Percentiles rank a stretch among this genome's conserved stretches.
phyloP scores from a whole-genome alignment of 2,329 filamentous ascomycete species.

The Chaetomium sp. region DNA sequence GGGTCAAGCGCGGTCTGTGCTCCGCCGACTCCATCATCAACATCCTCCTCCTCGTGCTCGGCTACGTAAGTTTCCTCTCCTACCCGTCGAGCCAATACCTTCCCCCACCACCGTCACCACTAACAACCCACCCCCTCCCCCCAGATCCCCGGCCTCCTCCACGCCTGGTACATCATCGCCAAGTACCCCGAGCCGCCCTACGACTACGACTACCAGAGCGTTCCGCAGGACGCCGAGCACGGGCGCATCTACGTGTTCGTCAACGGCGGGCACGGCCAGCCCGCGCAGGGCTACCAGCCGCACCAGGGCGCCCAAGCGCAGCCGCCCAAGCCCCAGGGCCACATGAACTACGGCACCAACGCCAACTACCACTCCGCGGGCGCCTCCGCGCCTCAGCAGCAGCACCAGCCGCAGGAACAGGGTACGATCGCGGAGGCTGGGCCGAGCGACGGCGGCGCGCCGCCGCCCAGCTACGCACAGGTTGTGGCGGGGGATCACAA shows the following conservation, averaged over 20 bases:
- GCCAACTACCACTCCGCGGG: slow-evolving; percentile 27
- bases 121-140: slow-evolving; percentile 26
- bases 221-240: slow-evolving; percentile 59
- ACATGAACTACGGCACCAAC: slow-evolving; percentile 52
- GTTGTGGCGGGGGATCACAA: slow-evolving; percentile 90
- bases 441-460: slow-evolving; percentile 48
- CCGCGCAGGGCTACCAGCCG: slow-evolving; percentile 30
- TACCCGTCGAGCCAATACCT: slow-evolving; percentile 27
- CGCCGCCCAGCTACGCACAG: slow-evolving; percentile 86
- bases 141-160: slow-evolving; percentile 80
- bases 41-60: slow-evolving; percentile 81
- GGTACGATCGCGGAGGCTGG: slow-evolving; percentile 29
- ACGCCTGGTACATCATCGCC: slow-evolving; percentile 98
- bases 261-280: slow-evolving; percentile 41
- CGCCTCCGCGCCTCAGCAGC: neutral
- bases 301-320: slow-evolving; percentile 37
- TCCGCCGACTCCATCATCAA: slow-evolving; percentile 93
- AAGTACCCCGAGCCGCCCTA: slow-evolving; percentile 76
- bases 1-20: slow-evolving; percentile 95
- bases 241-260: slow-evolving; percentile 78
- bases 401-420: slow-evolving; percentile 30
- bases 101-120: slow-evolving; percentile 35
- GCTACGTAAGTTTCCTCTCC: slow-evolving; percentile 53
- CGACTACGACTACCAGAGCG: slow-evolving; percentile 63
- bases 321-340: slow-evolving; percentile 40